A percentile compares a stretch with the other conserved stretches of the same genome.
These are phyloP conservation scores for Ambispora gerdemannii DNA, from an alignment of 192 early-diverging fungal species.

Conservation along the genomic window DNA sequence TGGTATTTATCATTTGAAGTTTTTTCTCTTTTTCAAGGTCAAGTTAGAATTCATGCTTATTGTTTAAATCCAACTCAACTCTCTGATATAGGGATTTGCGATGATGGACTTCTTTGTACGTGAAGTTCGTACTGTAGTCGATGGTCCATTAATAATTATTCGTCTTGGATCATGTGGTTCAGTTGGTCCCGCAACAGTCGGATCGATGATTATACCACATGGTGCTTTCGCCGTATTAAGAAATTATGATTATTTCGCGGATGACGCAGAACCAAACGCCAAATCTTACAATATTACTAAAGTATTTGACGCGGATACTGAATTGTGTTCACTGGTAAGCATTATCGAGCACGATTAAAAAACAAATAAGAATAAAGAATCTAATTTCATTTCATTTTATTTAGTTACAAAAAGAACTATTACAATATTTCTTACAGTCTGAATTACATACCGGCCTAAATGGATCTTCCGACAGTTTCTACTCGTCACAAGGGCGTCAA, in stretches of 20 bases:
- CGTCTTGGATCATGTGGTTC: conserved; percentile 88
- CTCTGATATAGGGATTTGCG: conserved; percentile 60
- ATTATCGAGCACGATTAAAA: conserved; percentile 25
- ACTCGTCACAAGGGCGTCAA: conserved; percentile 75
- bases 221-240: conserved; percentile 61
- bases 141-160: conserved; percentile 76
- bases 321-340: conserved; percentile 46
- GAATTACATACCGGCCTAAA: conserved; percentile 59
- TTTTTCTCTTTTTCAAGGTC: conserved; percentile 10
- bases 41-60: too few species aligned
- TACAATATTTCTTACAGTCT: not conserved
- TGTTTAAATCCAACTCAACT: not conserved
- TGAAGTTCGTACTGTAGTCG: conserved; percentile 74
- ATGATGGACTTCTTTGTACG: conserved; percentile 94
- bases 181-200: conserved; percentile 51
- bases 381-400: conserved; percentile 26
- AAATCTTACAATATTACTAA: conserved; percentile 68
- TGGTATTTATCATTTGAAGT: not conserved
- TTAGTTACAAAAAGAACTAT: conserved; percentile 39
- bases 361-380: too few species aligned
- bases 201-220: conserved; percentile 69
- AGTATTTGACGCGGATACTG: conserved; percentile 54
- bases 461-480: conserved; percentile 82
- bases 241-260: conserved; percentile 75
- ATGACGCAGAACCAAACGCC: conserved; percentile 26